Conservation (phyloP, 371 early-diverging fungal genomes). For the Mucor velutinosus region DNA sequence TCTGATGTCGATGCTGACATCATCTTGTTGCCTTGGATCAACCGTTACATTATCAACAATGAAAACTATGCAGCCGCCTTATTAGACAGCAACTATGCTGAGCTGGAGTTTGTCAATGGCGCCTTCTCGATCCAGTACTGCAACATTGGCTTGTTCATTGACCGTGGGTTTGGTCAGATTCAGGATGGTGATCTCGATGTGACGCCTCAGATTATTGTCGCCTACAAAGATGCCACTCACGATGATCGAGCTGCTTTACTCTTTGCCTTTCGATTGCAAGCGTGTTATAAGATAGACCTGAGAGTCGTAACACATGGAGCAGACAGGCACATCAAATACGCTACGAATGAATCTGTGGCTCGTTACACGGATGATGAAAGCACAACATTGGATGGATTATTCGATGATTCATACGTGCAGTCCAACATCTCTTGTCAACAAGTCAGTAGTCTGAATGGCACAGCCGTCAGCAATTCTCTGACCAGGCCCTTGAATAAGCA, state of each 20-base stretch:
- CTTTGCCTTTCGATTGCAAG: constrained; percentile 38
- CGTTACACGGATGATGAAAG: background rate
- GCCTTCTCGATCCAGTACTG: constrained; percentile 17
- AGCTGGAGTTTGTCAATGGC: constrained; percentile 19
- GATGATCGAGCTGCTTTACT: constrained; percentile 28
- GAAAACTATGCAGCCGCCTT: constrained; percentile 8
- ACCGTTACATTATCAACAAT: background rate
- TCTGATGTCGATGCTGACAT: constrained; percentile 26
- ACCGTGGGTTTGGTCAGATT: constrained; percentile 66
- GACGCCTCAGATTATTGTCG: constrained; percentile 32
- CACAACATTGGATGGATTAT: background rate
- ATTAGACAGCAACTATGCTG: background rate
- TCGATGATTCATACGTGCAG: background rate
- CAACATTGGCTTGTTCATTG: constrained; percentile 66
- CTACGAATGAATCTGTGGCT: background rate
- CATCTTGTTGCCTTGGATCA: constrained; percentile 32
- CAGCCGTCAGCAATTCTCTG: background rate
- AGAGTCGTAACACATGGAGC: constrained; percentile 1
- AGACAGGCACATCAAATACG: background rate
- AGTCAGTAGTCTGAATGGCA: background rate
- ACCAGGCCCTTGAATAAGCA: constrained; percentile 12
- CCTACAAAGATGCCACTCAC: constrained; percentile 10
- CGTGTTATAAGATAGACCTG: constrained; percentile 7
- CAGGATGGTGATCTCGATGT: constrained; percentile 13
- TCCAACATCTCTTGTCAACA: background rate